These are phyloP conservation scores for Argentina anserina DNA, from an alignment of 306 rosid genomes.

Conservation along the genomic window DNA sequence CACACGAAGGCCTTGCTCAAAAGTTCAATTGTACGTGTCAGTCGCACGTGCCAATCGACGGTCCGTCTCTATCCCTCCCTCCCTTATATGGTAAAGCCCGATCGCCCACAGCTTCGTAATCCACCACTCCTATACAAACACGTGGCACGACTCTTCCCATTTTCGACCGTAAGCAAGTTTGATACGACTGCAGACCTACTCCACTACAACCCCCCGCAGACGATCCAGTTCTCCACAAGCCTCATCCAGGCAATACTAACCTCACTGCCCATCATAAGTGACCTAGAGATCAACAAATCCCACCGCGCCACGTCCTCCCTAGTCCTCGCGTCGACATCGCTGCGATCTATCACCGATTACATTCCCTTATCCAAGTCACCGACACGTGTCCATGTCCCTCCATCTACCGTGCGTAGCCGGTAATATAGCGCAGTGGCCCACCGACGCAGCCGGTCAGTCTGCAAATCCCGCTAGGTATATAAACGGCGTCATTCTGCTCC, in stretches of 20 bases:
- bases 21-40: slow-evolving; percentile 9
- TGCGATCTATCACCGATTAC: slow-evolving; percentile 34
- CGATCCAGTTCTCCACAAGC: background rate
- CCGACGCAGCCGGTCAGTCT: slow-evolving; percentile 44
- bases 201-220: background rate
- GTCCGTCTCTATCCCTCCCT: slow-evolving; percentile 27
- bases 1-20: slow-evolving; percentile 17
- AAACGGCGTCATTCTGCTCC: slow-evolving; percentile 2
- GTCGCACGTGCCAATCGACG: slow-evolving; percentile 40
- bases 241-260: slow-evolving; percentile 5
- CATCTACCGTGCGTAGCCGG: slow-evolving; percentile 33
- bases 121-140: background rate
- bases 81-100: slow-evolving; percentile 8
- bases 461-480: slow-evolving; percentile 41
- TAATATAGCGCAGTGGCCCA: slow-evolving; percentile 6
- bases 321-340: slow-evolving; percentile 19
- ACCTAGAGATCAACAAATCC: slow-evolving; percentile 16
- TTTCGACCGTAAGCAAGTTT: background rate
- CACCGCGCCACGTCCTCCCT: slow-evolving; percentile 25
- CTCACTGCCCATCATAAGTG: slow-evolving; percentile 15
- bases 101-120: background rate
- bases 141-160: background rate
- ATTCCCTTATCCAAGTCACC: background rate
- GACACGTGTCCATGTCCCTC: slow-evolving; percentile 37
- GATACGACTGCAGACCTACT: background rate